Percentiles rank a stretch among this genome's conserved stretches.
Conservation (phyloP, 192 early-diverging fungal species). For the Podila verticillata region DNA sequence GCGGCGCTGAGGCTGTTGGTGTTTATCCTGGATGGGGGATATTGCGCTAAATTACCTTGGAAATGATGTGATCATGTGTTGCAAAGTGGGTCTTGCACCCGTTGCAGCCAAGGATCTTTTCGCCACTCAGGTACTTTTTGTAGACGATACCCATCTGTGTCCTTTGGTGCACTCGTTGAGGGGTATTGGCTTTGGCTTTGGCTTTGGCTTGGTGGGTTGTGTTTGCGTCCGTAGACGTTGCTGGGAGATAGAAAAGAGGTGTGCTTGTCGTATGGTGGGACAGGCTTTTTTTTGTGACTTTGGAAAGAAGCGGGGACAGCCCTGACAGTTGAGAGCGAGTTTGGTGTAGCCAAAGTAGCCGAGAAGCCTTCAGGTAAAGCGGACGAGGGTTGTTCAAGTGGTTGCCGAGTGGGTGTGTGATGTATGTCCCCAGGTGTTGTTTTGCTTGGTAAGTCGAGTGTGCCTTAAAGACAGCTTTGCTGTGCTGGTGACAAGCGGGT, state of each 20-base stretch:
- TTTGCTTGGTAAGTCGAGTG: too few relatives aligned
- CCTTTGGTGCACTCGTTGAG: not conserved
- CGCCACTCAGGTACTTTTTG: slow-evolving; percentile 53
- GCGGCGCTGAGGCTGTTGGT: too few relatives aligned
- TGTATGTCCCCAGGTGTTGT: too few relatives aligned
- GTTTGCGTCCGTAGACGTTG: too few relatives aligned
- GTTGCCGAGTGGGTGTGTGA: too few relatives aligned
- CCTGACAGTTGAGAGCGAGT: not conserved
- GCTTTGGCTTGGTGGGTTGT: not conserved
- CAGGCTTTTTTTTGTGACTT: slow-evolving; percentile 3
- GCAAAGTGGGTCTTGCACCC: slow-evolving; percentile 63
- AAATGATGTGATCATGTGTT: slow-evolving; percentile 56
- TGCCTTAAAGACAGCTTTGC: not conserved
- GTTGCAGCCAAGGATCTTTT: slow-evolving; percentile 57
- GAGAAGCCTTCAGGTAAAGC: too few relatives aligned
- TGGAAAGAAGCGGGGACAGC: not conserved
- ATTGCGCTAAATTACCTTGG: slow-evolving; percentile 51
- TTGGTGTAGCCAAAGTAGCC: too few relatives aligned
- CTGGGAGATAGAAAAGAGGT: too few relatives aligned
- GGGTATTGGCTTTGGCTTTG: not conserved
- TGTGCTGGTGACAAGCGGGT: too few relatives aligned
- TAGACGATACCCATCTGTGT: slow-evolving; percentile 62
- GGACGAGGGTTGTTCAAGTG: too few relatives aligned
- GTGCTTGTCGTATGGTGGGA: not conserved
- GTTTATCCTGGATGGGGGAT: not conserved